Conservation (phyloP, 164 flowering plant species). For the Hamamelis virginiana region DNA sequence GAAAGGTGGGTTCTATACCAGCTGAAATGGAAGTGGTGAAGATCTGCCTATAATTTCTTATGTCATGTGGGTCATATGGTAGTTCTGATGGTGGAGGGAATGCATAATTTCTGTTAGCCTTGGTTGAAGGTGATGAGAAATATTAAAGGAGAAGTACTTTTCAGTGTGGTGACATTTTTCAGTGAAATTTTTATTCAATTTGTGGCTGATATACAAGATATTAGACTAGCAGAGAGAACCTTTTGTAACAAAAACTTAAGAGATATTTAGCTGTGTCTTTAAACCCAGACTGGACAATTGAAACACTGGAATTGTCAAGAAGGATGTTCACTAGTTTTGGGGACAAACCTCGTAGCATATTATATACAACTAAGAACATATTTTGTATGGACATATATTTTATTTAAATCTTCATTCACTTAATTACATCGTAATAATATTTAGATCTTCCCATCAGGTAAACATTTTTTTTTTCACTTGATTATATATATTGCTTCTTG, state of each 20-base stretch:
- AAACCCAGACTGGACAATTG: too few relatives aligned
- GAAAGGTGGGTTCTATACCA: not conserved
- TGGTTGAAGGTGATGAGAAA: not conserved
- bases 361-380: too few relatives aligned
- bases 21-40: not conserved
- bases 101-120: not conserved
- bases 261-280: too few relatives aligned
- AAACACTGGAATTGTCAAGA: too few relatives aligned
- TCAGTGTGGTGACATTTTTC: not conserved
- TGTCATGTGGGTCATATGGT: too few relatives aligned
- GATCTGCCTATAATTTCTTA: not conserved
- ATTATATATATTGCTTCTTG: too few relatives aligned
- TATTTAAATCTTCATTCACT: not conserved
- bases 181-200: not conserved
- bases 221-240: not conserved
- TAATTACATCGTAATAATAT: too few relatives aligned
- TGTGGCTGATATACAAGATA: not conserved
- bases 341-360: too few relatives aligned
- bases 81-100: not conserved
- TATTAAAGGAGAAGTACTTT: not conserved
- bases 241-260: not conserved
- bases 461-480: too few relatives aligned
- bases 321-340: too few relatives aligned
- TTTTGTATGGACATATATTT: too few relatives aligned
- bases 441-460: too few relatives aligned